Evolutionary conservation across 2,329 filamentous ascomycete genomes (phyloP), one percentile per base, ranked within the genome.

Genomic region (Pezicula rhizophila): DNA sequence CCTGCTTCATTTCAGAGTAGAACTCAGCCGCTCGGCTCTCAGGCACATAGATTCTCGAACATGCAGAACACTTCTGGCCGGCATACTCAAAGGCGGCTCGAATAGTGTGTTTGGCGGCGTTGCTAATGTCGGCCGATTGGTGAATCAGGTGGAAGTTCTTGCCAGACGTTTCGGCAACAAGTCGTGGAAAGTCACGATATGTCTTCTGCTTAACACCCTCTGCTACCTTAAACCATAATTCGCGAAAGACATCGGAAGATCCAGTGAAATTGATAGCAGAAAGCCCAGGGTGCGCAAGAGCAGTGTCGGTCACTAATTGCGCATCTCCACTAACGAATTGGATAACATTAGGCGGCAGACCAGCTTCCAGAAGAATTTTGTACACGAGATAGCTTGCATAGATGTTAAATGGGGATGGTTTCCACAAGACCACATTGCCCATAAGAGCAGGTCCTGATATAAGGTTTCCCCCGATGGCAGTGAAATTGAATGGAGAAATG

Each of bases 391-490:
- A 95, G 74, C 91, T 95, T 54, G 87, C 90, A 15, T 86, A 85
- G 53, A 96, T 87, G 34, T 91, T 88, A n/a, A 76, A 85, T 58
- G 91, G 89, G 11, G 88, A 93, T n/a, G 91, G 91, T 76, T 97
- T 97, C 92, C 92, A 96, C 42, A 97, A 72, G 4, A 96, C 89
- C 1, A 96, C 92, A 68, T 97, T 97, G 50, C 91, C 91, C 75
- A 96, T 84, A 47, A 96, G 73, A 1, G 89, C 90, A 12, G 92
- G 90, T 1, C 88, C 85, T 42, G 82, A 85, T 12, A 87, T 81
- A 38, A 97, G 76, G 70, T 96, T 96, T 48, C 85, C 91, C 10
- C 84, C 90, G 59, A 97, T 95, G 55, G 91, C 91, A 18, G 91
- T 96, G 72, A 97, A 97, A 75, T 97, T 97, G 78, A 96, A 97